phyloP scores from a whole-genome alignment of 2,329 filamentous ascomycete genomes.

The Epichloe scottii region DNA sequence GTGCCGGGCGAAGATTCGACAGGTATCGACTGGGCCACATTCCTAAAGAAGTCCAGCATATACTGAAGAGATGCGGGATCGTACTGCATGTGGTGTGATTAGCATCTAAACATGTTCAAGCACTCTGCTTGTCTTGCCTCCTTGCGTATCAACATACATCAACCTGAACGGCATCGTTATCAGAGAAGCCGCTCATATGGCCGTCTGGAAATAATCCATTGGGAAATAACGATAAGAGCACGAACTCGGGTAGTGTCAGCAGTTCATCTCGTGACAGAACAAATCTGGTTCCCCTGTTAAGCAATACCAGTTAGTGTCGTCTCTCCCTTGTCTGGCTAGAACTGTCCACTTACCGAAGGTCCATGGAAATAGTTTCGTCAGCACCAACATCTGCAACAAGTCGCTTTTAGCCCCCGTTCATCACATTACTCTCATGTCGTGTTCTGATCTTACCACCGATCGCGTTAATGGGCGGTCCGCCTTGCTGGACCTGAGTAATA shows the following conservation, averaged over 20 bases:
- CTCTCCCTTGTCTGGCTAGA: not conserved
- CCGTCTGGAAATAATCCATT: slow-evolving; percentile 97
- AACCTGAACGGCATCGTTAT: slow-evolving; percentile 90
- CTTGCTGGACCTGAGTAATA: slow-evolving; percentile 97
- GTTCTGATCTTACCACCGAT: slow-evolving; percentile 54
- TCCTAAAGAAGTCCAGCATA: slow-evolving; percentile 97
- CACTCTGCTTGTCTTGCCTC: not conserved
- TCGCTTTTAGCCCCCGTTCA: slow-evolving; percentile 1
- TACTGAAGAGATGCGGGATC: slow-evolving; percentile 93
- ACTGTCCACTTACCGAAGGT: slow-evolving; percentile 59
- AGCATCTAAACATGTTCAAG: not conserved
- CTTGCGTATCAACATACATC: slow-evolving; percentile 57
- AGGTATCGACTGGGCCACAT: slow-evolving; percentile 91
- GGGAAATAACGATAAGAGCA: slow-evolving; percentile 91
- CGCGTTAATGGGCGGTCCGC: slow-evolving; percentile 76
- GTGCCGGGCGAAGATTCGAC: slow-evolving; percentile 55
- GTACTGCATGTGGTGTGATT: slow-evolving; percentile 48
- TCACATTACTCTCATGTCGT: not conserved
- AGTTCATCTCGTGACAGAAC: slow-evolving; percentile 91
- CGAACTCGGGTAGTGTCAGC: slow-evolving; percentile 90
- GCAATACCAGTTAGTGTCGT: slow-evolving; percentile 20
- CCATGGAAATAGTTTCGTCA: slow-evolving; percentile 90
- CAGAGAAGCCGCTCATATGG: slow-evolving; percentile 84
- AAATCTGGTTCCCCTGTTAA: slow-evolving; percentile 72
- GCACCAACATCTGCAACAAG: slow-evolving; percentile 54